phyloP scores from a whole-genome alignment of 306 rosid species.

The Cicer judaicum region DNA sequence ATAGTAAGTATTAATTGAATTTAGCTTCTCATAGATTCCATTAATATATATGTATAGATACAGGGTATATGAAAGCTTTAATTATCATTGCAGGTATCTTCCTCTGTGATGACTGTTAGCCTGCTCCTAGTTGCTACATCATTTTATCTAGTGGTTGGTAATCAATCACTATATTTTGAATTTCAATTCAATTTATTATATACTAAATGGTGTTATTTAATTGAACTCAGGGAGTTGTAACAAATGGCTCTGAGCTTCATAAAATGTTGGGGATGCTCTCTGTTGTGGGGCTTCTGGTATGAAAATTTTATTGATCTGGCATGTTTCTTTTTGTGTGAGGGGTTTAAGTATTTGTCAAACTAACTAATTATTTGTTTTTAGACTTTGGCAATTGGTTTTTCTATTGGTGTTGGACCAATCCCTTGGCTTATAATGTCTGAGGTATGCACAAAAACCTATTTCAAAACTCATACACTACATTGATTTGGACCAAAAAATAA shows the following conservation, averaged over 20 bases:
- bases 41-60: too few relatives aligned
- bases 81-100: slow-evolving; percentile 54
- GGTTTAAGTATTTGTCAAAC: background rate
- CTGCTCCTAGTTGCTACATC: slow-evolving; percentile 60
- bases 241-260: slow-evolving; percentile 49
- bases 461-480: too few relatives aligned
- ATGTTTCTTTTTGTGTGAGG: background rate
- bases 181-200: slow-evolving; percentile 1
- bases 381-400: slow-evolving; percentile 62
- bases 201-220: slow-evolving; percentile 18
- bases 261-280: slow-evolving; percentile 48
- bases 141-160: slow-evolving; percentile 67
- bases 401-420: slow-evolving; percentile 74
- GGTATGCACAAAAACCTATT: slow-evolving; percentile 45
- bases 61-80: background rate
- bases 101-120: slow-evolving; percentile 67
- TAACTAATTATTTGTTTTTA: slow-evolving; percentile 35
- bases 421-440: slow-evolving; percentile 89
- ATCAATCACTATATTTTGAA: background rate
- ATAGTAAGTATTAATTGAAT: slow-evolving; percentile 47
- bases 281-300: slow-evolving; percentile 72
- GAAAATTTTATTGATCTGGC: slow-evolving; percentile 22
- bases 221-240: slow-evolving; percentile 49
- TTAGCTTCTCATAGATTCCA: background rate
- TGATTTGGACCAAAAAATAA: too few relatives aligned